phyloP scores from a whole-genome alignment of 2,329 filamentous ascomycete genomes.

The Rhytidhysteron rufulum region DNA sequence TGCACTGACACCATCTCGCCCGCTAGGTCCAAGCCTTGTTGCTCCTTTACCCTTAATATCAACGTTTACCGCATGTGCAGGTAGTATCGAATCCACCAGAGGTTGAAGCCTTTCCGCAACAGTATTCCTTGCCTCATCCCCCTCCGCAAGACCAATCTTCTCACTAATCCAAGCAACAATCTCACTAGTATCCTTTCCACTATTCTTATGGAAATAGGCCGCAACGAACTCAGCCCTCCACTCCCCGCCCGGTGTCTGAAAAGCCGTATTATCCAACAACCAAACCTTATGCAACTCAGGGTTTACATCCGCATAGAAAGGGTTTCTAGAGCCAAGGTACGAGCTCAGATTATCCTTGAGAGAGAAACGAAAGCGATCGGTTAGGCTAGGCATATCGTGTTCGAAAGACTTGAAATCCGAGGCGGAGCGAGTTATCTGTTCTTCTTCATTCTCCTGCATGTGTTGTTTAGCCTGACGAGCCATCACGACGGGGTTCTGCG shows the following conservation, averaged over 20 bases:
- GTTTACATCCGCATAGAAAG: constrained; percentile 46
- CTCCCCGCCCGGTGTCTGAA: constrained; percentile 45
- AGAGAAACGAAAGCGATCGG: constrained; percentile 29
- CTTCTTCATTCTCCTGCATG: constrained; percentile 29
- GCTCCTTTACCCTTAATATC: constrained; percentile 47
- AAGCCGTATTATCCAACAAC: constrained; percentile 88
- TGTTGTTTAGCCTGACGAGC: constrained; percentile 26
- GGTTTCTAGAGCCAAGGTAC: constrained; percentile 37
- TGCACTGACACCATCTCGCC: constrained; percentile 67
- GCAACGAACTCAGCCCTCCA: constrained; percentile 85
- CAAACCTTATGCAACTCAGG: constrained; percentile 70
- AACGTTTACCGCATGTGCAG: constrained; percentile 65
- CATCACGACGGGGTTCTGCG: constrained; percentile 19
- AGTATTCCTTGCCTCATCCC: constrained; percentile 50
- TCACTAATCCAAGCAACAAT: constrained; percentile 68
- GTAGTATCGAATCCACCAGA: constrained; percentile 72
- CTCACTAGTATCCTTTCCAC: constrained; percentile 63
- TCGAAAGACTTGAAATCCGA: constrained; percentile 33
- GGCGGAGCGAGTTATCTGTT: constrained; percentile 24
- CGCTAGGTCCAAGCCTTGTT: constrained; percentile 60
- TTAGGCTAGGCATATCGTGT: constrained; percentile 31
- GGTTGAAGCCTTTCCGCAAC: constrained; percentile 69
- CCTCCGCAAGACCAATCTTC: constrained; percentile 58
- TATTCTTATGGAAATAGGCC: constrained; percentile 72
- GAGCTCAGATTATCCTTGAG: constrained; percentile 37